Conservation (phyloP, 306 rosid genomes). For the Cicer yamashitae region DNA sequence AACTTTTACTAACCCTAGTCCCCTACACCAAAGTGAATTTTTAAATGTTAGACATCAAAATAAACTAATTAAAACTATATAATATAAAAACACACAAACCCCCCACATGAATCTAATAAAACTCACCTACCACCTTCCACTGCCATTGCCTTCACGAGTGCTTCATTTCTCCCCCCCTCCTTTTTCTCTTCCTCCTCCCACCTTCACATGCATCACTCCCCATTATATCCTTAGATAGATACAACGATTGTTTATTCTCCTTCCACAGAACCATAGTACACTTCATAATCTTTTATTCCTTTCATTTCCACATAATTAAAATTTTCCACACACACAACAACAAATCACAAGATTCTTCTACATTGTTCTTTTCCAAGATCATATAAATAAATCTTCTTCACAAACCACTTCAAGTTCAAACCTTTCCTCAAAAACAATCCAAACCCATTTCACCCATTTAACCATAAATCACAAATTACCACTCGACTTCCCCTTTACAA, state of each 20-base stretch:
- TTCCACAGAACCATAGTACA: slow-evolving; percentile 17
- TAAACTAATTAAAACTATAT: slow-evolving; percentile 28
- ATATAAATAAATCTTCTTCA: neutral
- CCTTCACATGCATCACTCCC: slow-evolving; percentile 41
- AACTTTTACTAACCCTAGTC: slow-evolving; percentile 1
- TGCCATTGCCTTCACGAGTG: slow-evolving; percentile 96
- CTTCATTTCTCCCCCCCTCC: slow-evolving; percentile 47
- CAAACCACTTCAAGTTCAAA: slow-evolving; percentile 29
- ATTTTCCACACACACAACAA: neutral
- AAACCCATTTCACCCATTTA: slow-evolving; percentile 39
- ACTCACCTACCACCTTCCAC: slow-evolving; percentile 43
- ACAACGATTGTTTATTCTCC: slow-evolving; percentile 52
- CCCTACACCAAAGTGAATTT: neutral
- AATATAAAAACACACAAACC: slow-evolving; percentile 34
- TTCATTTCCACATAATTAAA: neutral
- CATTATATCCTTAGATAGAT: slow-evolving; percentile 48
- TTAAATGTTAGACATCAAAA: neutral
- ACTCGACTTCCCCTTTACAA: neutral
- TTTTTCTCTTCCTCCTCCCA: slow-evolving; percentile 29
- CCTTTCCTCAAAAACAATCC: slow-evolving; percentile 2
- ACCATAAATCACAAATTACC: neutral
- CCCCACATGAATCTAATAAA: slow-evolving; percentile 65
- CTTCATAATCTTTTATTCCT: neutral
- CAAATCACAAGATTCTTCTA: slow-evolving; percentile 6
- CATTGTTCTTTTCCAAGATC: neutral